Percentiles rank a stretch among this genome's conserved stretches.
These are phyloP conservation scores for Arctium minus DNA, from an alignment of 129 eudicot species.

Conservation along the genomic window DNA sequence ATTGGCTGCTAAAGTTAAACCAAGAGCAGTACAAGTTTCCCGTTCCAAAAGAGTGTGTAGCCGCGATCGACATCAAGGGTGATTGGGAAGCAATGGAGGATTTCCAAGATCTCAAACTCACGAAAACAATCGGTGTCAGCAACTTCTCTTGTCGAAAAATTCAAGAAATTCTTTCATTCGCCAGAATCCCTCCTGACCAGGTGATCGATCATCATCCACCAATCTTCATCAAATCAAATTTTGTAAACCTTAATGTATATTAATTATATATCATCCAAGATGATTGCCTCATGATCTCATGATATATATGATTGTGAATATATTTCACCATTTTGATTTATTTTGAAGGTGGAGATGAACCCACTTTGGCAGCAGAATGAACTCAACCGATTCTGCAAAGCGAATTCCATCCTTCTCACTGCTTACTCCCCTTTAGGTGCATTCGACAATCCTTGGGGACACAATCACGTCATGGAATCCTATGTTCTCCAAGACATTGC, in stretches of 20 bases:
- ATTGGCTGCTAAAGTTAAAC: constrained; percentile 46
- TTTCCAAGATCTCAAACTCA: constrained; percentile 54
- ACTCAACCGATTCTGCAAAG: constrained; percentile 43
- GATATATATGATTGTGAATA: background rate
- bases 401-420: constrained; percentile 38
- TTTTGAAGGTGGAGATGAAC: constrained; percentile 56
- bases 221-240: background rate
- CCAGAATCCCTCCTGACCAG: constrained; percentile 61
- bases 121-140: constrained; percentile 62
- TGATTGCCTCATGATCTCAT: background rate
- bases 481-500: constrained; percentile 46
- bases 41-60: constrained; percentile 25
- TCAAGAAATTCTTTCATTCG: constrained; percentile 39
- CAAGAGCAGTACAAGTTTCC: constrained; percentile 18
- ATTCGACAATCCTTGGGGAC: constrained; percentile 48
- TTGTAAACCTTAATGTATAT: background rate
- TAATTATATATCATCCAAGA: background rate
- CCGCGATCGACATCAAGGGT: constrained; percentile 38
- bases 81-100: constrained; percentile 74
- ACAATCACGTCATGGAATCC: constrained; percentile 33
- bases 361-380: constrained; percentile 58
- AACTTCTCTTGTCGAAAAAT: constrained; percentile 45
- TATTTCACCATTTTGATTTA: background rate
- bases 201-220: constrained; percentile 28
- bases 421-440: constrained; percentile 60